phyloP scores from a whole-genome alignment of 225 moss, liverwort and hornwort species.

The Antitrichia curtipendula region DNA sequence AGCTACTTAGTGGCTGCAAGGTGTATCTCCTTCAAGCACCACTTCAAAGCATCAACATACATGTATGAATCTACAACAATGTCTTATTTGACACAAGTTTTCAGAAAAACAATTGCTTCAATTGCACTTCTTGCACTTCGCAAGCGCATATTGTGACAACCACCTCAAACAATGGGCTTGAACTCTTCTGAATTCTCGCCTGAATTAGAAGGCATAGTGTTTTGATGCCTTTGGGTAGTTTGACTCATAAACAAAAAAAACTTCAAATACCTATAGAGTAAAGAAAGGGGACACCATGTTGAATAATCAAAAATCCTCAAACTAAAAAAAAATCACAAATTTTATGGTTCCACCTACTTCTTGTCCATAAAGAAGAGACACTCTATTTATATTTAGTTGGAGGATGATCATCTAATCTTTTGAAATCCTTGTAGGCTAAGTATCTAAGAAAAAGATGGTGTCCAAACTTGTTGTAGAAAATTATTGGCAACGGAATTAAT shows the following conservation, averaged over 20 bases:
- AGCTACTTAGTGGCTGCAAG: neutral
- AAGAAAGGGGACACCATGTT: neutral
- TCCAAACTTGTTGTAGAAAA: too few relatives aligned
- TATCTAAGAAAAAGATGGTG: too few relatives aligned
- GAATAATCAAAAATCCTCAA: neutral
- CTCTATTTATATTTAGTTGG: too few relatives aligned
- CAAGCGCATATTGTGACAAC: too few relatives aligned
- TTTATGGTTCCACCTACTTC: neutral
- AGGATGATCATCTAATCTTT: too few relatives aligned
- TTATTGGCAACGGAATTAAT: too few relatives aligned
- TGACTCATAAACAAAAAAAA: neutral
- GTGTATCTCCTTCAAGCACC: neutral
- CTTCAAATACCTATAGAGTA: neutral
- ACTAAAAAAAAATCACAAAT: neutral
- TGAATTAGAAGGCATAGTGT: neutral
- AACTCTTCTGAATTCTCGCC: neutral
- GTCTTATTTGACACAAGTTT: neutral
- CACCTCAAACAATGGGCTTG: neutral
- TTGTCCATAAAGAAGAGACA: neutral
- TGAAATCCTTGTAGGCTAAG: too few relatives aligned
- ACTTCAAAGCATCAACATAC: neutral
- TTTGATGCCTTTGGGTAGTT: neutral
- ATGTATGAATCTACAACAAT: neutral
- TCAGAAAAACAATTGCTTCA: neutral
- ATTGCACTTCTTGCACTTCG: neutral